A percentile compares a stretch with the other conserved stretches of the same genome.
phyloP scores from a whole-genome alignment of 1,139 yeast genomes.

The Blastobotrys raffinosifermentans region DNA sequence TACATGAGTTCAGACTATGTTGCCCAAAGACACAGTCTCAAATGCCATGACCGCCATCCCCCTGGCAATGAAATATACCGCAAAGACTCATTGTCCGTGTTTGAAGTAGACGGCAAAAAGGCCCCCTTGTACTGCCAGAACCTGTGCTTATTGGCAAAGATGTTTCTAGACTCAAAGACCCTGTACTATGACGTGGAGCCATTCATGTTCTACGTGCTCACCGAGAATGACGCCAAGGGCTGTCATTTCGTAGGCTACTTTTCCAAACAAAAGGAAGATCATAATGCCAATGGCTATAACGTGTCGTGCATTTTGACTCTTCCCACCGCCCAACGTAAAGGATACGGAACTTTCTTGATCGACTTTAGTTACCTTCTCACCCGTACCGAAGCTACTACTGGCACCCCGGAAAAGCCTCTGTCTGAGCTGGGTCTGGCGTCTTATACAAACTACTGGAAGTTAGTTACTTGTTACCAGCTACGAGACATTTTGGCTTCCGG shows the following conservation, averaged over 20 bases:
- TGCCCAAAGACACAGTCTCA: slow-evolving; percentile 61
- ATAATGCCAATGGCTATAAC: slow-evolving; percentile 44
- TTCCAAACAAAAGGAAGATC: slow-evolving; percentile 74
- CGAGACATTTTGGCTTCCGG: slow-evolving; percentile 30
- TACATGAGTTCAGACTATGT: slow-evolving; percentile 71
- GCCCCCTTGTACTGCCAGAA: slow-evolving; percentile 82
- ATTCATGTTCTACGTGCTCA: slow-evolving; percentile 77
- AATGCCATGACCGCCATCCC: slow-evolving; percentile 67
- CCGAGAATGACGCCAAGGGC: slow-evolving; percentile 55
- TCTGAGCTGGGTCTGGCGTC: slow-evolving; percentile 81
- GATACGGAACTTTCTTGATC: slow-evolving; percentile 83
- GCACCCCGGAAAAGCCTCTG: slow-evolving; percentile 94
- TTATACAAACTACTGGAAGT: slow-evolving; percentile 83
- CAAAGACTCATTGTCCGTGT: slow-evolving; percentile 54
- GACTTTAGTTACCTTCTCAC: slow-evolving; percentile 83
- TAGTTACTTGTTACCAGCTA: slow-evolving; percentile 50
- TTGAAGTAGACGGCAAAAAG: slow-evolving; percentile 91
- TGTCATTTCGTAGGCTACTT: slow-evolving; percentile 91
- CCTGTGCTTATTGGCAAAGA: slow-evolving; percentile 79
- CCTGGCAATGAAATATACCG: slow-evolving; percentile 92
- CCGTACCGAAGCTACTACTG: slow-evolving; percentile 66
- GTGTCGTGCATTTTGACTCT: slow-evolving; percentile 86
- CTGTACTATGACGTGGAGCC: slow-evolving; percentile 94
- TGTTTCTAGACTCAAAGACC: slow-evolving; percentile 86
- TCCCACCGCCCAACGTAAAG: slow-evolving; percentile 82